Conservation (phyloP, 345 rosid species). For the Corchorus capsularis region DNA sequence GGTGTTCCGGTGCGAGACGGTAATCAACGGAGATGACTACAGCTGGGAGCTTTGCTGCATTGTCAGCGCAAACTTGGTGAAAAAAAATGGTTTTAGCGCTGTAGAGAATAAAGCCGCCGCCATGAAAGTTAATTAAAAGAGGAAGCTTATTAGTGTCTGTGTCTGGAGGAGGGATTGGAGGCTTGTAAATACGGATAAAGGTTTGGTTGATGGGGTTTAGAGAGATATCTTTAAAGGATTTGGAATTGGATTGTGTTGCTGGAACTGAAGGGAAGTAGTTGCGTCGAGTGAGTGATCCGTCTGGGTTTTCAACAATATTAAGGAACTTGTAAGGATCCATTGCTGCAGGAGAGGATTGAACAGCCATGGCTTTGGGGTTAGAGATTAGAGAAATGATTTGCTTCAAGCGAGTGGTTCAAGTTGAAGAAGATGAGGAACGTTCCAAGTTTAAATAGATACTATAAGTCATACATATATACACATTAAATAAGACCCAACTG, state of each 20-base stretch:
- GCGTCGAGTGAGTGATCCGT: conserved; percentile 66
- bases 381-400: background rate
- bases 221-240: conserved; percentile 64
- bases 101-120: conserved; percentile 71
- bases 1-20: conserved; percentile 89
- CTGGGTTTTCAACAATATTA: conserved; percentile 54
- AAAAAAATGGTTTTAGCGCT: conserved; percentile 46
- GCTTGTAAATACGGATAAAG: conserved; percentile 62
- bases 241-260: too few species aligned
- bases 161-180: conserved; percentile 37
- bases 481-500: too few species aligned
- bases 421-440: background rate
- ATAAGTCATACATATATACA: too few species aligned
- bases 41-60: conserved; percentile 49
- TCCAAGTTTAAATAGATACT: too few species aligned
- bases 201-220: conserved; percentile 52
- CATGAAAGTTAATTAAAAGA: conserved; percentile 63
- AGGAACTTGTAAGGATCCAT: conserved; percentile 59
- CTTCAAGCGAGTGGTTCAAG: too few species aligned
- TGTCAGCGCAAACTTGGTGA: conserved; percentile 52
- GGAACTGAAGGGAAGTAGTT: conserved; percentile 43
- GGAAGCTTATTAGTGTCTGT: conserved; percentile 57
- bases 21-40: conserved; percentile 73
- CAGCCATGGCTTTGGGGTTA: background rate
- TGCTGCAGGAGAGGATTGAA: conserved; percentile 8